Conservation (phyloP, 176 grass and related monocot genomes). For the Sorghum bicolor region Sorghum_bicolor_NCBIv3 NC_012870.2:67806001-67806500, state of each 20-base stretch:
- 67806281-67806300: neutral
- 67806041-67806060: no score
- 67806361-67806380: neutral
- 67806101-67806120: slow-evolving; percentile 39
- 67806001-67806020: neutral
- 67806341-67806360: slow-evolving; percentile 31
- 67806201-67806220: neutral
- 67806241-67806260: neutral
- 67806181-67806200: slow-evolving; percentile 35
- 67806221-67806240: neutral
- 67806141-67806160: neutral
- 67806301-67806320: slow-evolving; percentile 24
- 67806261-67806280: neutral
- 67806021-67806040: slow-evolving; percentile 1
- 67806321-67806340: slow-evolving; percentile 8
- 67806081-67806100: neutral
- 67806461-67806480: neutral
- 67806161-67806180: neutral
- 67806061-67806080: neutral
- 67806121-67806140: neutral
- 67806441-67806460: neutral
- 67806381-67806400: slow-evolving; percentile 5
- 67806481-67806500: neutral
- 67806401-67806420: slow-evolving; percentile 33
- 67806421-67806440: neutral